Conservation (phyloP, 2,329 filamentous ascomycete genomes). For the Talaromyces rugulosus region DNA sequence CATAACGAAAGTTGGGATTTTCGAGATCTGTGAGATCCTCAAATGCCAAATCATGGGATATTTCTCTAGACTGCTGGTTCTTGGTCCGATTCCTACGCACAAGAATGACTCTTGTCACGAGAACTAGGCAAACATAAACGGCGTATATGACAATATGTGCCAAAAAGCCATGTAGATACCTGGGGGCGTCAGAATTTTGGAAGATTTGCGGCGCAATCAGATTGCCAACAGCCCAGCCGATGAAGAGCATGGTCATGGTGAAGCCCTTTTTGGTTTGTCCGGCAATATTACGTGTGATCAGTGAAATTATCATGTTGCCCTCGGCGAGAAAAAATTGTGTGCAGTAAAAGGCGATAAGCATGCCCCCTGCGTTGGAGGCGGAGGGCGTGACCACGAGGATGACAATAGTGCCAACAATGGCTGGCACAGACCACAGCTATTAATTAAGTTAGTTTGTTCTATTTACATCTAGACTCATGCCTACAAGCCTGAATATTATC, state of each 20-base stretch:
- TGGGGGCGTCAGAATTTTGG: slow-evolving; percentile 36
- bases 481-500: too few relatives aligned
- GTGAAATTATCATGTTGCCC: slow-evolving; percentile 46
- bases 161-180: slow-evolving; percentile 16
- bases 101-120: background rate
- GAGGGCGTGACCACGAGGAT: slow-evolving; percentile 59
- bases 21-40: background rate
- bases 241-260: slow-evolving; percentile 35
- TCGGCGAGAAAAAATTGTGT: slow-evolving; percentile 66
- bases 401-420: slow-evolving; percentile 64
- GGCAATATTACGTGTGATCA: slow-evolving; percentile 38
- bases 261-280: slow-evolving; percentile 46
- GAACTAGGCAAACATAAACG: slow-evolving; percentile 8
- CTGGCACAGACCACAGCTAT: slow-evolving; percentile 52
- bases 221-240: slow-evolving; percentile 39
- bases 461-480: too few relatives aligned
- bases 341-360: slow-evolving; percentile 68
- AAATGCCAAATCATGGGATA: background rate
- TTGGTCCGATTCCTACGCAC: background rate
- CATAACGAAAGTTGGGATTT: background rate
- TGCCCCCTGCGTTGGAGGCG: slow-evolving; percentile 54
- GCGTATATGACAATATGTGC: slow-evolving; percentile 17
- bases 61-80: background rate
- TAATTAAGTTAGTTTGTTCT: too few relatives aligned
- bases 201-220: slow-evolving; percentile 45